Evolutionary conservation across 1,139 yeast species (phyloP).

Genomic region (Hemisphaericaspora subhashii): DNA sequence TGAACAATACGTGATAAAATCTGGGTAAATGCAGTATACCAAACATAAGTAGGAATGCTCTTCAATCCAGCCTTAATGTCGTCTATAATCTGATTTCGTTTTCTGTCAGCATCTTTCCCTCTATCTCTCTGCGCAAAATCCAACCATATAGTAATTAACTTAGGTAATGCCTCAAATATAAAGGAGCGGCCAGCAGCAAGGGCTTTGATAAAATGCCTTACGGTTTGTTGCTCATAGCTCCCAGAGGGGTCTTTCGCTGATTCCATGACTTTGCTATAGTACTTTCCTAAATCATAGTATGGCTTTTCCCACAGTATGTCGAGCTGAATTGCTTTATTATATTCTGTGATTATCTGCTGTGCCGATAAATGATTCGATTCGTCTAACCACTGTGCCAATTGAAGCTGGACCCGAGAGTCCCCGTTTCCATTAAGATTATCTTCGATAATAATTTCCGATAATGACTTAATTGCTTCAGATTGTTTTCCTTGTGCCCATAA

Average conservation of each 20-base stretch:
- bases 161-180: conserved; percentile 85
- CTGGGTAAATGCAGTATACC: conserved; percentile 89
- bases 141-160: conserved; percentile 86
- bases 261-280: conserved; percentile 75
- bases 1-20: conserved; percentile 78
- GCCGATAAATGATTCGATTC: conserved; percentile 83
- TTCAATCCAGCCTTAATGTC: conserved; percentile 50
- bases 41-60: conserved; percentile 59
- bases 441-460: conserved; percentile 43
- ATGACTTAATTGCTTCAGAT: conserved; percentile 75
- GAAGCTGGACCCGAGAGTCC: conserved; percentile 59
- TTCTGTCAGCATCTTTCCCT: conserved; percentile 35
- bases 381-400: conserved; percentile 89
- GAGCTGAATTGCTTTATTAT: conserved; percentile 56
- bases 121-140: conserved; percentile 60
- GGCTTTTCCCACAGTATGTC: conserved; percentile 75
- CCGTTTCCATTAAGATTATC: conserved; percentile 19
- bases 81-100: conserved; percentile 47
- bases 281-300: conserved; percentile 77
- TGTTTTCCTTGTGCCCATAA: conserved; percentile 91
- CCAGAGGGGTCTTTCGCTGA: conserved; percentile 56
- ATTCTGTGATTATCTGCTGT: conserved; percentile 68
- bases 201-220: conserved; percentile 64
- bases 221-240: conserved; percentile 63
- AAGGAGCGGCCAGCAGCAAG: conserved; percentile 68